Evolutionary conservation across 1,284 basidiomycete species (phyloP).

Genomic region (Malassezia dermatis): DNA sequence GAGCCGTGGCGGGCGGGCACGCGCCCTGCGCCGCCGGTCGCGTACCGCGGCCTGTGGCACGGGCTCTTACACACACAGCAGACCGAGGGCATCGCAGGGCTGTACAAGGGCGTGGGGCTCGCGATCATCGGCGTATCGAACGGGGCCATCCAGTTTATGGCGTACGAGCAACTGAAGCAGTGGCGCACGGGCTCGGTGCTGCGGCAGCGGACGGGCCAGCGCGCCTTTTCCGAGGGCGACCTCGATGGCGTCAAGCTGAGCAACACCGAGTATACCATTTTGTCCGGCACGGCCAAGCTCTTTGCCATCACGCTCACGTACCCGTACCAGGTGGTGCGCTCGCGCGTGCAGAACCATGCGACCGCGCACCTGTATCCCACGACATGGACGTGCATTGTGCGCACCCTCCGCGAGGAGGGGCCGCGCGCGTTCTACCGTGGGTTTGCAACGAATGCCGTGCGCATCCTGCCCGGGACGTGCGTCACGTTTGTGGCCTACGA

Average conservation of each 20-base stretch:
- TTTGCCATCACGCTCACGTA: constrained; percentile 77
- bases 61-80: constrained; percentile 30
- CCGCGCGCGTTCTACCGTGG: constrained; percentile 84
- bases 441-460: constrained; percentile 85
- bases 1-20: constrained; percentile 9
- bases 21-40: constrained; percentile 12
- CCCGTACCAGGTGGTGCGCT: constrained; percentile 92
- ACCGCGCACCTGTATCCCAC: constrained; percentile 57
- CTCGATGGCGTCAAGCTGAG: constrained; percentile 52
- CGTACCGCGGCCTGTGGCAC: constrained; percentile 32
- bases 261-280: constrained; percentile 80
- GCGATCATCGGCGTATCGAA: constrained; percentile 89
- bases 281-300: constrained; percentile 83
- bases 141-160: constrained; percentile 90
- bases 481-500: constrained; percentile 98
- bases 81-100: constrained; percentile 62
- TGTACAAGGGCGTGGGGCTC: constrained; percentile 77
- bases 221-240: constrained; percentile 1
- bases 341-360: constrained; percentile 63
- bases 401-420: constrained; percentile 73
- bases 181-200: constrained; percentile 55
- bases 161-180: constrained; percentile 88
- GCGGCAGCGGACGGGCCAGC: neutral
- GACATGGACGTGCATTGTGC: constrained; percentile 66
- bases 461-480: constrained; percentile 91